Base-by-base conservation (phyloP, 805 yeast genomes). In the Saccharomyces mikatae region DNA sequence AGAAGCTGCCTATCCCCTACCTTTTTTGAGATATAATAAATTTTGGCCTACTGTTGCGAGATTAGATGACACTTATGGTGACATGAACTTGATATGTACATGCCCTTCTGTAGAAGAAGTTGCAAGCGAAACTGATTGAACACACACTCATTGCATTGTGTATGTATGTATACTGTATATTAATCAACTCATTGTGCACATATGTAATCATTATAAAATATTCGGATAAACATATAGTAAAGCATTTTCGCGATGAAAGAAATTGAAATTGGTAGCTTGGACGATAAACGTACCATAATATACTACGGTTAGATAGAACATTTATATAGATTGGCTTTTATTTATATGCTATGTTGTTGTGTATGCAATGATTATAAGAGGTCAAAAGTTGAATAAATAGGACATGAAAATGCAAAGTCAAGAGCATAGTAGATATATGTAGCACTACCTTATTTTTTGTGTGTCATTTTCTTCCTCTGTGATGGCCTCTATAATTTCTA, bases 11-110 rank as follows among this genome's bases (percentile, higher is more conserved):
- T 94, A 82, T 70, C 98, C 99, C 51, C 76, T 89, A 55, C 80
- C 85, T n/a, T 81, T 77, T 66, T 78, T 94, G 68, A 82, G 79
- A 65, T 73, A 76, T 27, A 77, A 84, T 71, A 94, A 94, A 73
- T 87, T 90, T 69, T 94, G 99, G 99, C 98, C 99, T 41, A 78
- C 90, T 0, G 97, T 91, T 47, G 80, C 96, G 10, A 83, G 99
- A 71, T 80, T 92, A 53, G 96, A 94, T 69, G 99, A 94, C 68
- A 86, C 95, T 3, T 92, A 85, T 64, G 99, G 99, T 60, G 99
- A 94, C 69, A 76, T 85, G 79, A 84, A 94, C 73, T 78, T 92
- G 71, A 76, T 91, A 71, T 94, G 99, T 75, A 90, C 97, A 27
- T 92, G 99, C 74, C 94, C 94, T 31, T 77, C 86, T 3, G 92